phyloP scores from a whole-genome alignment of 345 rosid species.

The Aquilaria sinensis region DNA sequence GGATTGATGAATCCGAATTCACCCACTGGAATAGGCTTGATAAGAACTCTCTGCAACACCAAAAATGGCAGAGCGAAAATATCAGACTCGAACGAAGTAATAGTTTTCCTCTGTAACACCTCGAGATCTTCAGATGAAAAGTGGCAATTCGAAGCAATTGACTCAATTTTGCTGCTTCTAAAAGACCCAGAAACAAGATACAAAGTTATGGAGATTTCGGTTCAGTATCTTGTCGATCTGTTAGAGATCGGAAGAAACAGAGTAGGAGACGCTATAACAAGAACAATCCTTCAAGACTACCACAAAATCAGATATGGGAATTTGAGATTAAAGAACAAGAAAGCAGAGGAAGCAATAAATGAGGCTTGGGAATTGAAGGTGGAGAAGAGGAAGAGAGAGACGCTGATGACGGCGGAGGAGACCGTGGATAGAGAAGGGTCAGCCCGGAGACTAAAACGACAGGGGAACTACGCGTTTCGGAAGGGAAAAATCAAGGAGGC shows the following conservation, averaged over 20 bases:
- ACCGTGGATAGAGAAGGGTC: conserved; percentile 34
- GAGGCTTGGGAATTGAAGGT: conserved; percentile 69
- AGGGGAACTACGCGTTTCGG: conserved; percentile 57
- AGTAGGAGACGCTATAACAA: conserved; percentile 51
- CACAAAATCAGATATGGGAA: conserved; percentile 52
- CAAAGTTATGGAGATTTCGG: conserved; percentile 42
- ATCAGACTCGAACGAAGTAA: conserved; percentile 29
- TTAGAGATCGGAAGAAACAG: conserved; percentile 41
- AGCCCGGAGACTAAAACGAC: conserved; percentile 41
- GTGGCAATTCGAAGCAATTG: conserved; percentile 60
- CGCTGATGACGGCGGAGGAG: conserved; percentile 50
- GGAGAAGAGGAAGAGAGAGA: conserved; percentile 58
- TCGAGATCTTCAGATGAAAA: conserved; percentile 64
- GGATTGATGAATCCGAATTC: conserved; percentile 52
- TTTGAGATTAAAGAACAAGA: conserved; percentile 36
- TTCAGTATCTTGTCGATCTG: conserved; percentile 46
- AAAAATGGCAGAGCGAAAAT: conserved; percentile 52
- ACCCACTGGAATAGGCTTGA: conserved; percentile 58
- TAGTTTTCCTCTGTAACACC: conserved; percentile 42
- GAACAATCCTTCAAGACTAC: conserved; percentile 45
- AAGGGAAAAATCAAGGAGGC: conserved; percentile 44
- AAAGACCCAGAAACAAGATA: conserved; percentile 52
- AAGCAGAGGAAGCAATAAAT: conserved; percentile 32
- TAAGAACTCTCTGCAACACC: conserved; percentile 47
- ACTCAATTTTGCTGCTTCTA: conserved; percentile 55